A percentile compares a stretch with the other conserved stretches of the same genome.
Evolutionary conservation across 2,329 filamentous ascomycete species (phyloP).

Genomic region (Mycocentrospora acerina): DNA sequence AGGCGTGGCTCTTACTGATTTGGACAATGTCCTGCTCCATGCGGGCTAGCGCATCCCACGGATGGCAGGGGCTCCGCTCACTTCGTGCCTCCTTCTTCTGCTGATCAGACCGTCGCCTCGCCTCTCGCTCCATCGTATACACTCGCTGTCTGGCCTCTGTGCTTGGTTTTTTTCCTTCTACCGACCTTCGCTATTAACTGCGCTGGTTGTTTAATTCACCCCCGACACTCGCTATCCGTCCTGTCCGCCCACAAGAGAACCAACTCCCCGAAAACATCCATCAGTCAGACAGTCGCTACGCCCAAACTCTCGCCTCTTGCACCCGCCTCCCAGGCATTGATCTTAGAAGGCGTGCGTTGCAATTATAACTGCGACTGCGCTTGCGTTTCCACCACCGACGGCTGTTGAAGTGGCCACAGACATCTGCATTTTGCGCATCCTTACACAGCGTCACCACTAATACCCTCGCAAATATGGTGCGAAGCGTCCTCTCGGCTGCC

Average conservation of each 20-base stretch:
- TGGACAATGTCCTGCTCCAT: no score
- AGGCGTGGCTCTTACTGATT: no score
- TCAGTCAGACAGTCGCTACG: constrained; percentile 13
- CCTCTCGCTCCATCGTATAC: constrained; percentile 6
- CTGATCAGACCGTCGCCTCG: not conserved
- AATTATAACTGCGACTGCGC: not conserved
- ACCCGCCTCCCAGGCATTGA: not conserved
- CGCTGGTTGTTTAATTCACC: constrained; percentile 4
- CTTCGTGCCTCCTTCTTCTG: constrained; percentile 5
- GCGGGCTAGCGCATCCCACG: not conserved
- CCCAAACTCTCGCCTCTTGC: not conserved
- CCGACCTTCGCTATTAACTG: constrained; percentile 7
- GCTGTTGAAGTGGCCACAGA: constrained; percentile 5
- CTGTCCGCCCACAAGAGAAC: constrained; percentile 14
- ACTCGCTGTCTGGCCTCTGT: constrained; percentile 6
- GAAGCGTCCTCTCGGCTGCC: constrained; percentile 27
- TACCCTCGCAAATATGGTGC: constrained; percentile 32
- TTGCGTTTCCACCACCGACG: constrained; percentile 2
- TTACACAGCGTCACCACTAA: constrained; percentile 32
- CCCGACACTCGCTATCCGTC: constrained; percentile 27
- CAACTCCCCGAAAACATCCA: constrained; percentile 2
- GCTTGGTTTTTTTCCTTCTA: constrained; percentile 7
- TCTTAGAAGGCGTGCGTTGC: constrained; percentile 9
- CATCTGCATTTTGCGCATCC: constrained; percentile 27
- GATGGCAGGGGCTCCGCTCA: not conserved